phyloP scores from a whole-genome alignment of 2,329 filamentous ascomycete genomes.

The Epichloe bromicola region DNA sequence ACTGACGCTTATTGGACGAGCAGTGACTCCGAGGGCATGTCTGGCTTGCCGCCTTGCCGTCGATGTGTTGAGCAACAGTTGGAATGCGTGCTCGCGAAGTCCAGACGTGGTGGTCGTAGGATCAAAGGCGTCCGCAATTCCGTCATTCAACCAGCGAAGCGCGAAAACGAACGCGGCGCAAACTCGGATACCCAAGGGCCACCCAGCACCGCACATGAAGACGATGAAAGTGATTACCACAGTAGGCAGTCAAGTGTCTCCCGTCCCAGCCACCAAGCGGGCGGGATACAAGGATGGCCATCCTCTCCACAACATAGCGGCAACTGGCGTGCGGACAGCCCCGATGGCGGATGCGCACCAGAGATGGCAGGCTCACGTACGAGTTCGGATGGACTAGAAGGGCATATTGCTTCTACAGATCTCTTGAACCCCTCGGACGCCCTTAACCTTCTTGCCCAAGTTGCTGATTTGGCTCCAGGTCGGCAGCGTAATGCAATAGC shows the following conservation, averaged over 20 bases:
- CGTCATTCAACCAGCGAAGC: constrained; percentile 3
- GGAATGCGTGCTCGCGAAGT: constrained; percentile 28
- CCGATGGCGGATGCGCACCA: constrained; percentile 6
- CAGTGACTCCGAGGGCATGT: constrained; percentile 21
- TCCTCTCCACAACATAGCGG: constrained; percentile 7
- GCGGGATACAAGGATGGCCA: constrained; percentile 6
- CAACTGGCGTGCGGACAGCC: constrained; percentile 8
- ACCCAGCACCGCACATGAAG: constrained; percentile 4
- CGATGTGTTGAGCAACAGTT: constrained; percentile 24
- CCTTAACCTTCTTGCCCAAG: constrained; percentile 26
- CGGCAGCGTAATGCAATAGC: constrained; percentile 5
- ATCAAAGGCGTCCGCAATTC: constrained; percentile 15
- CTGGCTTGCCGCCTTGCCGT: constrained; percentile 23
- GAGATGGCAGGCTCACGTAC: constrained; percentile 6
- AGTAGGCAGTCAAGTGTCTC: constrained; percentile 1
- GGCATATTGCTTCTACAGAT: constrained; percentile 27
- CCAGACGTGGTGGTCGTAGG: constrained; percentile 24
- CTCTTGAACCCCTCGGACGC: constrained; percentile 29
- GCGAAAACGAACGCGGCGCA: background rate
- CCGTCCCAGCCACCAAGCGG: background rate
- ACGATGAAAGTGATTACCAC: constrained; percentile 4
- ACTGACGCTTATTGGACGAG: constrained; percentile 4
- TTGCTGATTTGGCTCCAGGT: constrained; percentile 24
- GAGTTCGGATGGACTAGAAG: constrained; percentile 18
- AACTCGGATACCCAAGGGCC: background rate